Percentiles rank a stretch among this genome's conserved stretches.
These are phyloP conservation scores for Boechera retrofracta DNA, from an alignment of 345 rosid species.

Conservation along the genomic window DNA sequence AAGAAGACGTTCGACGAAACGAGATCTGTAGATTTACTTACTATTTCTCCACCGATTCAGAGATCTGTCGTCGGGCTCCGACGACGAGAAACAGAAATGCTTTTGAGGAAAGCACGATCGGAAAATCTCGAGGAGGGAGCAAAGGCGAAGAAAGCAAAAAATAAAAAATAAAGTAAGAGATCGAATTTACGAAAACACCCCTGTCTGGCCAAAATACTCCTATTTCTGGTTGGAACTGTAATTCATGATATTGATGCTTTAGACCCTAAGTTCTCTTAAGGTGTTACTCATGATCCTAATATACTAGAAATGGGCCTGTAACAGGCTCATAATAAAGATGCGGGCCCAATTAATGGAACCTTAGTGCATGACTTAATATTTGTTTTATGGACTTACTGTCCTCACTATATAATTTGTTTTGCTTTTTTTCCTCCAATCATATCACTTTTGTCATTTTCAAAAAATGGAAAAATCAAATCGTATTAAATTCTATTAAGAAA, in stretches of 20 bases:
- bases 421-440: neutral
- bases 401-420: neutral
- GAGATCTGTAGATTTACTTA: slow-evolving; percentile 40
- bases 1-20: slow-evolving; percentile 20
- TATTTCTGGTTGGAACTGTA: slow-evolving; percentile 13
- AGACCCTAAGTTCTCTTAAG: slow-evolving; percentile 10
- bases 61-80: slow-evolving; percentile 43
- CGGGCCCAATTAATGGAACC: neutral
- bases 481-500: neutral
- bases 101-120: slow-evolving; percentile 46
- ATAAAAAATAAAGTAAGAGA: slow-evolving; percentile 1
- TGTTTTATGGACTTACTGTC: neutral
- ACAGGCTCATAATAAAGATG: neutral
- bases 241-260: slow-evolving; percentile 7
- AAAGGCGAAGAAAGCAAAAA: slow-evolving; percentile 8
- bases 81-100: slow-evolving; percentile 37
- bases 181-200: slow-evolving; percentile 33
- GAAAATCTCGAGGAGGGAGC: slow-evolving; percentile 37
- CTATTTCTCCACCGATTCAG: slow-evolving; percentile 23
- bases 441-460: slow-evolving; percentile 6
- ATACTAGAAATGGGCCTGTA: slow-evolving; percentile 28
- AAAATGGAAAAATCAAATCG: neutral
- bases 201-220: neutral
- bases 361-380: neutral
- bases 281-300: neutral